A percentile compares a stretch with the other conserved stretches of the same genome.
Evolutionary conservation across 495 filamentous ascomycete genomes (phyloP).

Genomic region (Penicillium steckii): DNA sequence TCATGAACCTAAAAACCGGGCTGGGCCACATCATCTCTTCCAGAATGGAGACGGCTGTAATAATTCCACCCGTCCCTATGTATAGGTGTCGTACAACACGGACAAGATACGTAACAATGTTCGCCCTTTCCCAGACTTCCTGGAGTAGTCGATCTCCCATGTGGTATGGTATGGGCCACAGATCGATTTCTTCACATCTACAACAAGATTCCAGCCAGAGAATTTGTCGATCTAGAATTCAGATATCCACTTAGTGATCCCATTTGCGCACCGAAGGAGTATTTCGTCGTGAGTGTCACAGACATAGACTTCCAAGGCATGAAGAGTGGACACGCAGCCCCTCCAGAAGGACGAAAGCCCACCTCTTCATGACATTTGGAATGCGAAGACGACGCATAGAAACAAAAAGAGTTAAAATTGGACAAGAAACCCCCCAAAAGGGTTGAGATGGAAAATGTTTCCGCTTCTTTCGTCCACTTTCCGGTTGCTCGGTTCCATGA

Average conservation of each 20-base stretch:
- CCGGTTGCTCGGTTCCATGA: background rate
- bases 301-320: conserved; percentile 7
- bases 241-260: conserved; percentile 1
- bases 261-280: background rate
- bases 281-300: conserved; percentile 8
- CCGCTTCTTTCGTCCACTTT: conserved; percentile 4
- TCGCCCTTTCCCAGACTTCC: no score
- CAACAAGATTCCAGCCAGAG: conserved; percentile 2
- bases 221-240: background rate
- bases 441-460: conserved; percentile 13
- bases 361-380: conserved; percentile 5
- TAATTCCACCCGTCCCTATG: background rate
- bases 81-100: background rate
- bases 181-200: no score
- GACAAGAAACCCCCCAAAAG: background rate
- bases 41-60: conserved; percentile 2
- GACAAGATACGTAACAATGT: background rate
- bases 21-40: conserved; percentile 7
- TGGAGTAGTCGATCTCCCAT: no score
- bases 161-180: no score
- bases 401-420: background rate
- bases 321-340: conserved; percentile 8
- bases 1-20: conserved; percentile 13
- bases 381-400: background rate
- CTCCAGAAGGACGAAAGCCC: conserved; percentile 3